A percentile compares a stretch with the other conserved stretches of the same genome.
Conservation (phyloP, 2,329 filamentous ascomycete genomes). For the Paecilomyces variotii region DNA sequence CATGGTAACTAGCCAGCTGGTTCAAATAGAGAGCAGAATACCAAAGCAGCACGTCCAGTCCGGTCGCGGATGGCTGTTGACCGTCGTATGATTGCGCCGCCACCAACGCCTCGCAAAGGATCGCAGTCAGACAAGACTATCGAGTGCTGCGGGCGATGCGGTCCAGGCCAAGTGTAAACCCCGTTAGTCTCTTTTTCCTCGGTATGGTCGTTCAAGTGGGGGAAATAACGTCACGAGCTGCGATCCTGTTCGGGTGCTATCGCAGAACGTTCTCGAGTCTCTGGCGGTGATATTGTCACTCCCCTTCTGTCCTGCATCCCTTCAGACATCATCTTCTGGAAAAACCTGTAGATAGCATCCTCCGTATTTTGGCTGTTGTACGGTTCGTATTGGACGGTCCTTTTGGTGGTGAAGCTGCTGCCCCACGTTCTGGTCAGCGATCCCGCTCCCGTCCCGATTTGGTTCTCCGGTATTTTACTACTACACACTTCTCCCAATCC, state of each 20-base stretch:
- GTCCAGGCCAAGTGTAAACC: not conserved
- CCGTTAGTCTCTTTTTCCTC: not conserved
- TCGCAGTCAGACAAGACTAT: not conserved
- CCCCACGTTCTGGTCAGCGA: not conserved
- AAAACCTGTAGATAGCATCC: not conserved
- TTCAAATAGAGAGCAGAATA: not conserved
- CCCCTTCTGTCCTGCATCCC: too few species aligned
- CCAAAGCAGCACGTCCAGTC: not conserved
- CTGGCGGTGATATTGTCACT: too few species aligned
- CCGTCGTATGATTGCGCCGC: not conserved
- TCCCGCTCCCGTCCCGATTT: not conserved
- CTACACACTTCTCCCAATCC: not conserved
- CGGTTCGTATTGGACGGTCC: not conserved
- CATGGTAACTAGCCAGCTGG: not conserved
- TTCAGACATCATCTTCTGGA: not conserved
- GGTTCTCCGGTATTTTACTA: not conserved
- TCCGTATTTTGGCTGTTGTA: not conserved
- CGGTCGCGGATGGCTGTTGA: not conserved
- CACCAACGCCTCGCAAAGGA: not conserved
- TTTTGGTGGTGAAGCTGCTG: not conserved
- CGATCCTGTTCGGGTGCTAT: conserved; percentile 2
- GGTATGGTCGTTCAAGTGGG: not conserved
- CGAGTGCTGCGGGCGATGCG: not conserved
- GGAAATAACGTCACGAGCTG: conserved; percentile 11
- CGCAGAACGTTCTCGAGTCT: not conserved